A percentile compares a stretch with the other conserved stretches of the same genome.
phyloP scores from a whole-genome alignment of 2,329 filamentous ascomycete species.

The Dactylonectria macrodidyma region DNA sequence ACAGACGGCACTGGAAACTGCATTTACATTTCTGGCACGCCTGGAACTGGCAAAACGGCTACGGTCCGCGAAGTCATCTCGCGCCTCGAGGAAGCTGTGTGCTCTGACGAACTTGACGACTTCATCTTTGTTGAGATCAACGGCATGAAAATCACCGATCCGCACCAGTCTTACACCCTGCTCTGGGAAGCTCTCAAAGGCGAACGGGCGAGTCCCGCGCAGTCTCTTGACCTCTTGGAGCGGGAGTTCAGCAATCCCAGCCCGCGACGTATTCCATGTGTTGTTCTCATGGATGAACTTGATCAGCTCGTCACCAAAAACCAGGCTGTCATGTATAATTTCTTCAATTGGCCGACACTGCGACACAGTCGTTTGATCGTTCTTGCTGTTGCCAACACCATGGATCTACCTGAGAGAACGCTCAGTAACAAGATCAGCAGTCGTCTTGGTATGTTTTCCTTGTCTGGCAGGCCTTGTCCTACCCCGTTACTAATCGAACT shows the following conservation, averaged over 20 bases:
- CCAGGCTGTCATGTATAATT: slow-evolving; percentile 99
- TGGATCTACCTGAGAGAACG: slow-evolving; percentile 97
- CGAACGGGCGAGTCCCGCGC: slow-evolving; percentile 90
- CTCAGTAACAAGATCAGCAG: slow-evolving; percentile 99
- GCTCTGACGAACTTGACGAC: slow-evolving; percentile 93
- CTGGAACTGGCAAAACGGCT: slow-evolving; percentile 96
- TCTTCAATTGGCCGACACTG: slow-evolving; percentile 98
- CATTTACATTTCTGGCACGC: slow-evolving; percentile 99
- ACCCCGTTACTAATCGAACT: slow-evolving; percentile 16
- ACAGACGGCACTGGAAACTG: slow-evolving; percentile 93
- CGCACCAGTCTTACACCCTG: slow-evolving; percentile 94
- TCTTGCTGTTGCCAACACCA: slow-evolving; percentile 97
- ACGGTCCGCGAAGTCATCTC: slow-evolving; percentile 96
- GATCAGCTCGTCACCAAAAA: slow-evolving; percentile 98
- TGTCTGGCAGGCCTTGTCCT: background rate
- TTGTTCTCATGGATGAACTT: slow-evolving; percentile 98
- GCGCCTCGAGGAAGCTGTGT: slow-evolving; percentile 88
- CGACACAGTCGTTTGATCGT: slow-evolving; percentile 95
- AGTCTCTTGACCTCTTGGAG: slow-evolving; percentile 92
- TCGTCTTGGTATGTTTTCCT: slow-evolving; percentile 70
- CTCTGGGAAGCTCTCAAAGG: slow-evolving; percentile 97
- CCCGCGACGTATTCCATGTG: slow-evolving; percentile 91
- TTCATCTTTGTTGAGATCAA: slow-evolving; percentile 99
- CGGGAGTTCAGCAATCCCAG: slow-evolving; percentile 93
- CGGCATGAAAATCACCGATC: slow-evolving; percentile 99